These are phyloP conservation scores for Royoungia palumana DNA, from an alignment of 768 basidiomycete genomes.

Conservation along the genomic window DNA sequence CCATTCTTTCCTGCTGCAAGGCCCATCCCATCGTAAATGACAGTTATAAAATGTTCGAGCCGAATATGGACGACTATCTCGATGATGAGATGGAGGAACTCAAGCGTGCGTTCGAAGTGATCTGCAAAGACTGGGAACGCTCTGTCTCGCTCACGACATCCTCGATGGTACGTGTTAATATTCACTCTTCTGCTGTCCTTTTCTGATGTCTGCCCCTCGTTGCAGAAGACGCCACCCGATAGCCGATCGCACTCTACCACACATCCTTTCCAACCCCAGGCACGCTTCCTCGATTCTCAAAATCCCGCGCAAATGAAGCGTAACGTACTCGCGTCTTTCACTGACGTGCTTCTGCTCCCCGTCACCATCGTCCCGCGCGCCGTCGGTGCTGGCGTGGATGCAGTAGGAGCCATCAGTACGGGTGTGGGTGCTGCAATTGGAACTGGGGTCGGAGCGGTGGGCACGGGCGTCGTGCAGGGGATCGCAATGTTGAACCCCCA, in stretches of 20 bases:
- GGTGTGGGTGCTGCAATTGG: conserved; percentile 63
- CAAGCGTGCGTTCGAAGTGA: conserved; percentile 67
- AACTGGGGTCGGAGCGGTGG: conserved; percentile 50
- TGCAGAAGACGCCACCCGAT: conserved; percentile 7
- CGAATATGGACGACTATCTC: conserved; percentile 96
- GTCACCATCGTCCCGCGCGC: conserved; percentile 95
- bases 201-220: neutral
- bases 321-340: conserved; percentile 90
- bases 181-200: too few relatives aligned
- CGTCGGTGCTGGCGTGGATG: conserved; percentile 66
- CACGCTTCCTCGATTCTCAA: conserved; percentile 76
- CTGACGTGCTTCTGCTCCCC: conserved; percentile 82
- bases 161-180: conserved; percentile 35
- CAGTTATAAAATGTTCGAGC: conserved; percentile 93
- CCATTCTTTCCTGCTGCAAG: neutral
- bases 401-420: conserved; percentile 56
- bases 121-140: conserved; percentile 78
- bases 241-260: neutral
- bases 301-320: conserved; percentile 92
- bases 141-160: conserved; percentile 31
- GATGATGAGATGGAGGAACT: conserved; percentile 88
- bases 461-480: conserved; percentile 75
- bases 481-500: conserved; percentile 89
- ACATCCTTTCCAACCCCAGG: conserved; percentile 12
- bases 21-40: neutral